Percentiles rank a stretch among this genome's conserved stretches.
These are phyloP conservation scores for Fusarium verrucosum DNA, from an alignment of 2,329 filamentous ascomycete genomes.

Conservation along the genomic window DNA sequence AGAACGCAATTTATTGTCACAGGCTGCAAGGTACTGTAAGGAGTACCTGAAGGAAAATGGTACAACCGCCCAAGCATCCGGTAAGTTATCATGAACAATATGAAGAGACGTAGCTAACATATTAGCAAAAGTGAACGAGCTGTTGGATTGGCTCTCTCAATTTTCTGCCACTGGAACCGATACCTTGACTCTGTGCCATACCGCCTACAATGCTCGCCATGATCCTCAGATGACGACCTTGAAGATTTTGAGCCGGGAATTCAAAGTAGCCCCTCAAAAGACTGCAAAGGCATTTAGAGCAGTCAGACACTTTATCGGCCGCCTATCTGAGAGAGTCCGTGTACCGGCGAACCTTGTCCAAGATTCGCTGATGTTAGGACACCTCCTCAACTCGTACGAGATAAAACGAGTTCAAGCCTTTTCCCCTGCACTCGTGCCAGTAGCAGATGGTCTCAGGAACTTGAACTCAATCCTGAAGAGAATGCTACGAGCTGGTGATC, in stretches of 20 bases:
- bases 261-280: not conserved
- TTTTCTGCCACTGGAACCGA: not conserved
- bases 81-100: not conserved
- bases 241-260: conserved; percentile 14
- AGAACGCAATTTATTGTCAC: conserved; percentile 30
- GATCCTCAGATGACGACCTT: conserved; percentile 32
- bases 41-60: not conserved
- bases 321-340: conserved; percentile 55
- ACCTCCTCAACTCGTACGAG: conserved; percentile 47
- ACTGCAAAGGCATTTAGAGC: conserved; percentile 36
- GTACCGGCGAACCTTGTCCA: conserved; percentile 51
- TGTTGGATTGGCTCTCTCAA: conserved; percentile 24
- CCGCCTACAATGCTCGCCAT: conserved; percentile 28
- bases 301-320: conserved; percentile 55
- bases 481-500: conserved; percentile 40
- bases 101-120: not conserved
- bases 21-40: conserved; percentile 24
- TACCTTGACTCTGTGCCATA: conserved; percentile 5
- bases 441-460: conserved; percentile 43
- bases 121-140: not conserved
- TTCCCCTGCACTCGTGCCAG: conserved; percentile 28
- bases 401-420: conserved; percentile 38
- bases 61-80: not conserved
- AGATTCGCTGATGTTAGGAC: conserved; percentile 43
- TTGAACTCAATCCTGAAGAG: conserved; percentile 47